Percentiles rank a stretch among this genome's conserved stretches.
These are phyloP conservation scores for Leucosporidium creatinivorum DNA, from an alignment of 768 basidiomycete genomes.

Conservation along the genomic window DNA sequence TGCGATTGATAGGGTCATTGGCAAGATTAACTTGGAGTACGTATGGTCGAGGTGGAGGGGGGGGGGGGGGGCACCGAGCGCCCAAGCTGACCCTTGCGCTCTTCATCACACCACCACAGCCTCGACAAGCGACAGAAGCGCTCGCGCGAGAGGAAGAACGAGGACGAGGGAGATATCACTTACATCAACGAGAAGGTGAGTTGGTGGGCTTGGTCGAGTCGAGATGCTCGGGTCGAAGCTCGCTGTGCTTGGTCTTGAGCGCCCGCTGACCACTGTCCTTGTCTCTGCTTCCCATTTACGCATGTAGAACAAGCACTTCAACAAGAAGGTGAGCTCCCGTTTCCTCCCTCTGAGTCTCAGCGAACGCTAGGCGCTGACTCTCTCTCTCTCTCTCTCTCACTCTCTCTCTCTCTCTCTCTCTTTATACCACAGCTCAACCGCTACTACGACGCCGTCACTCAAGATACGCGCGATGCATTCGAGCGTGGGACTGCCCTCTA, in stretches of 20 bases:
- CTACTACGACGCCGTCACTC: slow-evolving; percentile 96
- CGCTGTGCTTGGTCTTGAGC: background rate
- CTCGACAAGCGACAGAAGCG: slow-evolving; percentile 85
- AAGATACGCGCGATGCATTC: slow-evolving; percentile 94
- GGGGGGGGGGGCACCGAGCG: too few relatives aligned
- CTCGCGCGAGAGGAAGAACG: slow-evolving; percentile 79
- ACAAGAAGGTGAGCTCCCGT: slow-evolving; percentile 50
- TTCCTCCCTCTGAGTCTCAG: too few relatives aligned
- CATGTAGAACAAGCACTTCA: slow-evolving; percentile 47
- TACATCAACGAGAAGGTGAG: slow-evolving; percentile 54
- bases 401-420: too few relatives aligned
- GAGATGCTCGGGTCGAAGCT: background rate
- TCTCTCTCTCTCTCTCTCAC: too few relatives aligned
- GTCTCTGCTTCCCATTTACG: background rate
- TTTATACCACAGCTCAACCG: slow-evolving; percentile 65
- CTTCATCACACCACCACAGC: slow-evolving; percentile 43
- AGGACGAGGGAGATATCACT: slow-evolving; percentile 91
- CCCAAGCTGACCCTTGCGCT: background rate
- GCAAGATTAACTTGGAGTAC: slow-evolving; percentile 88
- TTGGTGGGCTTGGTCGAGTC: background rate
- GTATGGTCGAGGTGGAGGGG: too few relatives aligned
- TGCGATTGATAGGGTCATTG: slow-evolving; percentile 82
- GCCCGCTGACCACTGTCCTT: background rate
- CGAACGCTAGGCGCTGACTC: too few relatives aligned
- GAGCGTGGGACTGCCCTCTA: slow-evolving; percentile 60